Evolutionary conservation across 1,139 yeast genomes (phyloP), one percentile per base, ranked within the genome.

Genomic region (Yamadazyma pseudoaaseri): DNA sequence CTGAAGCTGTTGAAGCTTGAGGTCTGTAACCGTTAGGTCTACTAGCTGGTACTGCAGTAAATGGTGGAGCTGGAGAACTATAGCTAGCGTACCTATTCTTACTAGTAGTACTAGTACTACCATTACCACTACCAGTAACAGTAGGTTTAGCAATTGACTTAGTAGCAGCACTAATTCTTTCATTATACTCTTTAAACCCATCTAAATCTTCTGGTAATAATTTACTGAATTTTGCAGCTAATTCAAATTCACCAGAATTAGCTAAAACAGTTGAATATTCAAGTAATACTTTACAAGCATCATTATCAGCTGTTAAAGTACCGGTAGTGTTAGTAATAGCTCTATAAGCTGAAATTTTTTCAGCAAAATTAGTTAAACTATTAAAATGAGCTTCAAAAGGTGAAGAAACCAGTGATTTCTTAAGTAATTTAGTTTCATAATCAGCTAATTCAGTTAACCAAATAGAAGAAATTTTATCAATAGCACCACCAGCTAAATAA

Each of bases 251-350:
- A 16, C 97, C 97, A 52, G 75, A 79, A 25, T 90, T 80, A 4
- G 96, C 84, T 38, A 90, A 80, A 42, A 85, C 66, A 47, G 77
- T 82, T 35, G 95, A 81, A 56, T 84, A 92, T 57, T 92, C 97
- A 37, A 81, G 69, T 43, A 81, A 72, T 2, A 76, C 77, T 37
- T 71, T 71, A 44, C 81, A 75, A 36, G 80, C 65, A 8, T 71
- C 72, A 32, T 71, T 79, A 31, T 76, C 65, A 7, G 70, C 58
- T 6, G 68, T 48, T 30, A 73, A 60, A 20, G 62, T 60, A 2
- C 72, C 69, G 10, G 58, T 49, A 15, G 60, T 46, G 24, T 67
- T 60, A 13, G 78, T 54, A 38, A 78, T 70, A 30, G 81, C 73
- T 48, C 86, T 76, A 58, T 83, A 86, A 16, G 86, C 80, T 21